A percentile compares a stretch with the other conserved stretches of the same genome.
phyloP scores from a whole-genome alignment of 2,329 filamentous ascomycete genomes.

The Aureobasidium namibiae region DNA sequence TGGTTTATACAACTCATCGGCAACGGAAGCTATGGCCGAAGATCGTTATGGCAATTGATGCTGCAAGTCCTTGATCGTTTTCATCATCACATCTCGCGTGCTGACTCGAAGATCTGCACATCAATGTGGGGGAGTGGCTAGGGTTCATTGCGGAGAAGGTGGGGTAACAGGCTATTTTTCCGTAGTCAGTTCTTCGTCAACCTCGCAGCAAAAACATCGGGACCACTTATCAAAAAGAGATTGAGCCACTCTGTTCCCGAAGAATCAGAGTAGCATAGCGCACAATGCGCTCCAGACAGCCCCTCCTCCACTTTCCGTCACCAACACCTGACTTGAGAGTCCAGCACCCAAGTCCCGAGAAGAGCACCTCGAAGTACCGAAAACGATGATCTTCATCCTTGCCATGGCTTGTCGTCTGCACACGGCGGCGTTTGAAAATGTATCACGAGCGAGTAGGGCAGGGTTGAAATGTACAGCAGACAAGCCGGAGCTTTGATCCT shows the following conservation, averaged over 20 bases:
- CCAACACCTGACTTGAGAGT: conserved; percentile 2
- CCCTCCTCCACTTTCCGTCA: conserved; percentile 20
- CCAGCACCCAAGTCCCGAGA: conserved; percentile 3
- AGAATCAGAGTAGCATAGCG: conserved; percentile 18
- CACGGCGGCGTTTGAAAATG: conserved; percentile 10
- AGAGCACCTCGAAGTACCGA: conserved; percentile 5
- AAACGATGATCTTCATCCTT: conserved; percentile 13
- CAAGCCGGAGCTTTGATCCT: conserved; percentile 93
- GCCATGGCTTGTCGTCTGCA: conserved; percentile 1
- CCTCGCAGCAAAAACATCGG: not conserved
- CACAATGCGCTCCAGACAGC: conserved; percentile 15
- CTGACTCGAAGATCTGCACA: not conserved
- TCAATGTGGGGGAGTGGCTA: not conserved
- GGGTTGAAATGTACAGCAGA: conserved; percentile 43
- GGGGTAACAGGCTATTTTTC: not conserved
- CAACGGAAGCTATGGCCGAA: not conserved
- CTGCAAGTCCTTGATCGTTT: not conserved
- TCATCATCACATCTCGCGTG: not conserved
- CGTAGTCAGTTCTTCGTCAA: conserved; percentile 20
- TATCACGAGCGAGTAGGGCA: conserved; percentile 16
- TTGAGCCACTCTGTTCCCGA: conserved; percentile 21
- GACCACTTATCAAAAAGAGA: conserved; percentile 35
- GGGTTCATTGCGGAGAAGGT: not conserved
- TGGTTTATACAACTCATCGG: not conserved
- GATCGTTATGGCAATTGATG: not conserved